Base-by-base conservation (phyloP, 2,329 filamentous ascomycete species). In the Dothiorella sarmentorum region DNA sequence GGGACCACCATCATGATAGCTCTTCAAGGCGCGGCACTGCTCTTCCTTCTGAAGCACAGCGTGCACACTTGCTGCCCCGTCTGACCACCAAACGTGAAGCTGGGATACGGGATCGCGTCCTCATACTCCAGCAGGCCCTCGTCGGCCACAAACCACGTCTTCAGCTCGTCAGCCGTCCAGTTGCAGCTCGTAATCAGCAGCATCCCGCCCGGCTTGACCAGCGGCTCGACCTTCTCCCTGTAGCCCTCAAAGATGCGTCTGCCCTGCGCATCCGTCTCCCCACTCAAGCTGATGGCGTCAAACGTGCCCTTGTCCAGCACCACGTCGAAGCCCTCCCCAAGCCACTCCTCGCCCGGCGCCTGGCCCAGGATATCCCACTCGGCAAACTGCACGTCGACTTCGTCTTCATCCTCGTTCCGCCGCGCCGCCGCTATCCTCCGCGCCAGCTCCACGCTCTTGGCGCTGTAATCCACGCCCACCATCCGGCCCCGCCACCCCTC, bases 281-380 rank as follows among this genome's bases (percentile, higher is more conserved):
- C 79, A 56, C 81, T 84, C n/a, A 97, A 78, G 51, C 86, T 91
- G 31, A 99, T 88, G 10, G 94, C 94, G 77, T 99, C 94, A 71
- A 97, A 99, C 0, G 94, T 99, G 43, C 94, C 94, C 76, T 99
- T 99, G 75, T 99, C 94, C n/a, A 97, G 82, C 0, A 97, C 87
- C 0, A 97, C 85, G 73, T 97, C 91, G 77, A 92, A 97, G 0
- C 89, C 89, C 0, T 72, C 71, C 0, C 65, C 65, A 9, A 69
- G 68, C 3, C 91, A 75, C 85, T 88, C 91, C 10, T 29, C 7
- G 52, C 82, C 49, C 1, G 72, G 73, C 3, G 73, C 65, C 22
- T 64, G 49, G 37, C 77, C 70, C 10, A 84, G 71, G 18, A 84
- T 69, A 70, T 84, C 81, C 74, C 78, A 81, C 42, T 73, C 76